These are phyloP conservation scores for Lithohypha guttulata DNA, from an alignment of 2,329 filamentous ascomycete species.

Conservation along the genomic window DNA sequence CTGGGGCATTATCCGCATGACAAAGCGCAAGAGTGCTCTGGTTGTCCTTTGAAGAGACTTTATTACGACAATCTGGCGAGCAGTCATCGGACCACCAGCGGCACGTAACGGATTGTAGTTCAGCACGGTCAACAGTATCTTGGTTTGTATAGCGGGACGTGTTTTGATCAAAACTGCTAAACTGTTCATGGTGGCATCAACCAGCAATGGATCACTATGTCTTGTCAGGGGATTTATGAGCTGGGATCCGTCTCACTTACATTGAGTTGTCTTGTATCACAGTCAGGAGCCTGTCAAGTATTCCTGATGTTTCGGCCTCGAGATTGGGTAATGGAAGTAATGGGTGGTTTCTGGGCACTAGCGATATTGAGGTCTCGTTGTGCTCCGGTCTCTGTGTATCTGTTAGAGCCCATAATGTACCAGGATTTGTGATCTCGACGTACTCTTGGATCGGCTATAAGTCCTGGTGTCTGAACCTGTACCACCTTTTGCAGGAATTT, in stretches of 20 bases:
- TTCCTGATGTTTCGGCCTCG: conserved; percentile 83
- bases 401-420: conserved; percentile 3
- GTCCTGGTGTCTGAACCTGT: conserved; percentile 77
- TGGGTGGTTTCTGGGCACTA: conserved; percentile 74
- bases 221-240: conserved; percentile 8
- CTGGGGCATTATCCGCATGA: conserved; percentile 75
- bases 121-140: conserved; percentile 74
- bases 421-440: conserved; percentile 25
- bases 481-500: conserved; percentile 95
- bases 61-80: conserved; percentile 68
- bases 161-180: conserved; percentile 72
- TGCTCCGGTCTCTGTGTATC: conserved; percentile 54
- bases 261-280: conserved; percentile 78
- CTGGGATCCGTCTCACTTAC: too few species aligned
- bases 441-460: conserved; percentile 73
- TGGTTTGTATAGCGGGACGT: conserved; percentile 68
- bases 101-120: conserved; percentile 86
- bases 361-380: conserved; percentile 74
- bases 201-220: conserved; percentile 67
- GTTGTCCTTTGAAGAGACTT: conserved; percentile 94
- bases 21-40: conserved; percentile 69
- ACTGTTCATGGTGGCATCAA: conserved; percentile 86
- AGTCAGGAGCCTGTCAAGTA: conserved; percentile 77
- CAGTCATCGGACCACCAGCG: conserved; percentile 64
- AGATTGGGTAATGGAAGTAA: conserved; percentile 68